These are phyloP conservation scores for Phlebopus sp. DNA, from an alignment of 1,284 basidiomycete species.

Conservation along the genomic window DNA sequence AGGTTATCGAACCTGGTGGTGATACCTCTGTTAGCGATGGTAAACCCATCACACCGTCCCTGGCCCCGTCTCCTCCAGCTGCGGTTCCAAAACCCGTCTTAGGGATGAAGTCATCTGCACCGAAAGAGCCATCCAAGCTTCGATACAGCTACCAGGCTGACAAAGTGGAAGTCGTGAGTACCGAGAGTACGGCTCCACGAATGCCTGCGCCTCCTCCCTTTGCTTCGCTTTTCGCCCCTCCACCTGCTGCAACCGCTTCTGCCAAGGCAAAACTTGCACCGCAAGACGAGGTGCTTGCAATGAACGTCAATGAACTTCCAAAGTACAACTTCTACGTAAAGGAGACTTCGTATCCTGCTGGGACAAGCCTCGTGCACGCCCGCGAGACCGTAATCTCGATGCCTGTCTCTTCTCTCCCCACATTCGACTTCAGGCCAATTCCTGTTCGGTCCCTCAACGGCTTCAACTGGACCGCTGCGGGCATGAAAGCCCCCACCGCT, in stretches of 20 bases:
- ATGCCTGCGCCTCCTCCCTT: constrained; percentile 15
- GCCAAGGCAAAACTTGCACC: constrained; percentile 21
- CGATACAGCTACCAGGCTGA: constrained; percentile 59
- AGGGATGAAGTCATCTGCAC: constrained; percentile 44
- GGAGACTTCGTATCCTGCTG: constrained; percentile 28
- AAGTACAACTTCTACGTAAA: constrained; percentile 27
- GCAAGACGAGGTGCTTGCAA: constrained; percentile 33
- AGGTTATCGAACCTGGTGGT: constrained; percentile 42
- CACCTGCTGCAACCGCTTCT: not conserved
- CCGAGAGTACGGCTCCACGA: constrained; percentile 12
- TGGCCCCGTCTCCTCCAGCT: constrained; percentile 18
- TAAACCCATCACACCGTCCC: constrained; percentile 17
- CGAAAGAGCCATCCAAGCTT: constrained; percentile 71
- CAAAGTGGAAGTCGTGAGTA: constrained; percentile 27
- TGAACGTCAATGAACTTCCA: constrained; percentile 28
- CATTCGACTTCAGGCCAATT: constrained; percentile 39
- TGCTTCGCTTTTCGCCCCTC: constrained; percentile 18
- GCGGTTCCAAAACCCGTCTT: constrained; percentile 27
- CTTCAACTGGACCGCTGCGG: constrained; percentile 45
- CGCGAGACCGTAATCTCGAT: constrained; percentile 32
- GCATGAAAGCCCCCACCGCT: constrained; percentile 31
- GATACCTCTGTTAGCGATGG: constrained; percentile 14
- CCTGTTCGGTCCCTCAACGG: constrained; percentile 27
- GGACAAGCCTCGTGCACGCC: constrained; percentile 37
- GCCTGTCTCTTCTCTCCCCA: constrained; percentile 36